Conservation (phyloP, 2,329 filamentous ascomycete species). For the Seiridium cupressi region DNA sequence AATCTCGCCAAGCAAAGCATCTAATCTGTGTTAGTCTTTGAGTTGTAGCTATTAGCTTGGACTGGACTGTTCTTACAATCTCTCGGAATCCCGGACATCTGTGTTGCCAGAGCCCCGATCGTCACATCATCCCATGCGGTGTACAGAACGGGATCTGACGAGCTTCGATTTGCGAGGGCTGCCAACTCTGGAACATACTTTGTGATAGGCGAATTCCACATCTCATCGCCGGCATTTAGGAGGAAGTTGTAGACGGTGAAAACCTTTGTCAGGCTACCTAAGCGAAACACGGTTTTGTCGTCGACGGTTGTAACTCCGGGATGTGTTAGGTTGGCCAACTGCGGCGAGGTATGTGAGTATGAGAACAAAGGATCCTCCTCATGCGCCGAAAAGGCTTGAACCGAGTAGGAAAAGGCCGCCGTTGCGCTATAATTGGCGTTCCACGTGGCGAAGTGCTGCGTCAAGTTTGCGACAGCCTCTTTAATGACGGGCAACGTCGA, state of each 20-base stretch:
- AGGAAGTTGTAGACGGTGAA: slow-evolving; percentile 35
- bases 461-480: slow-evolving; percentile 19
- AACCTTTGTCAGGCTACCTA: slow-evolving; percentile 41
- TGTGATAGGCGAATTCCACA: slow-evolving; percentile 27
- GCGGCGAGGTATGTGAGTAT: slow-evolving; percentile 32
- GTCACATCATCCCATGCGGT: slow-evolving; percentile 30
- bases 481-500: slow-evolving; percentile 18
- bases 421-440: slow-evolving; percentile 12
- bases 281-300: slow-evolving; percentile 39
- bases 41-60: not conserved
- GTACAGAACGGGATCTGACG: slow-evolving; percentile 13
- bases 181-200: slow-evolving; percentile 25
- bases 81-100: slow-evolving; percentile 24
- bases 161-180: slow-evolving; percentile 16
- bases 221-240: slow-evolving; percentile 23
- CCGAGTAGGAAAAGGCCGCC: slow-evolving; percentile 32
- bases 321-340: slow-evolving; percentile 19
- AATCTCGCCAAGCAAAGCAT: slow-evolving; percentile 25
- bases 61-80: slow-evolving; percentile 20
- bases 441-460: slow-evolving; percentile 15
- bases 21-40: slow-evolving; percentile 8
- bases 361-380: slow-evolving; percentile 28
- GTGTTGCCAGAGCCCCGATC: slow-evolving; percentile 15
- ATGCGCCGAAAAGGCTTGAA: slow-evolving; percentile 35
- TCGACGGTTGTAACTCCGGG: slow-evolving; percentile 32